Evolutionary conservation across 108 stramenopile species (phyloP), one percentile per base, ranked within the genome.

Genomic region (Nannochloropsis salina): DNA sequence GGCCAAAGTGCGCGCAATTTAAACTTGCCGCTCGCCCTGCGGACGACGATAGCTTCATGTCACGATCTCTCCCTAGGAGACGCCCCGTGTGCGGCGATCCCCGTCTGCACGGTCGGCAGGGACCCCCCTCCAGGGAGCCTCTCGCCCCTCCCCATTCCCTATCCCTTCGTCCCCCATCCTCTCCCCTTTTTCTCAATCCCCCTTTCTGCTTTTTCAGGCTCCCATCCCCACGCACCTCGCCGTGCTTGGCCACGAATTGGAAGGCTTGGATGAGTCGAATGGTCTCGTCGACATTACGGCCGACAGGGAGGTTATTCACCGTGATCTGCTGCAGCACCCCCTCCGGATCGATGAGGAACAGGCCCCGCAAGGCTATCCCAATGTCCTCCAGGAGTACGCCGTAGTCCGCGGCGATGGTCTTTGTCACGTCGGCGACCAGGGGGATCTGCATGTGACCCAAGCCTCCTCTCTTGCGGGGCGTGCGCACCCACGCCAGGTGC

Each of bases 371-470:
- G 15, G 92, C 85, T 3, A 90, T 84, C 42, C 92, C 92, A 44
- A 82, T 44, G 44, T 90, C 90, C 21, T 88, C 83, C 9, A 91
- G 44, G 20, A 92, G 90, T 42, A 92, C 92, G 9, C 83, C 92
- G 88, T 92, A 92, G 15, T 87, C 83, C 44, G 85, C 84, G 40
- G 91, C 88, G n/a, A 92, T 91, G 40, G 44, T 83, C 87, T 92
- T 92, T 12, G 90, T 91, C 42, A 88, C 81, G 86, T 92, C 92
- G 11, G 92, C 85, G 9, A 92, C 89, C 6, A 92, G 83, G 11
- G 92, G 92, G 43, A 92, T 92, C 87, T 89, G 85, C 86, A 92
- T 88, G 81, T 90, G 88, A 9, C 92, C 92, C 51, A 92, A 43
- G 6, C 92, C 92, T 3, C 92, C 92, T 12, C 89, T 80, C 84